Evolutionary conservation across 2,329 filamentous ascomycete species (phyloP), one percentile per base, ranked within the genome.

Genomic region (Trichoderma sp.): DNA sequence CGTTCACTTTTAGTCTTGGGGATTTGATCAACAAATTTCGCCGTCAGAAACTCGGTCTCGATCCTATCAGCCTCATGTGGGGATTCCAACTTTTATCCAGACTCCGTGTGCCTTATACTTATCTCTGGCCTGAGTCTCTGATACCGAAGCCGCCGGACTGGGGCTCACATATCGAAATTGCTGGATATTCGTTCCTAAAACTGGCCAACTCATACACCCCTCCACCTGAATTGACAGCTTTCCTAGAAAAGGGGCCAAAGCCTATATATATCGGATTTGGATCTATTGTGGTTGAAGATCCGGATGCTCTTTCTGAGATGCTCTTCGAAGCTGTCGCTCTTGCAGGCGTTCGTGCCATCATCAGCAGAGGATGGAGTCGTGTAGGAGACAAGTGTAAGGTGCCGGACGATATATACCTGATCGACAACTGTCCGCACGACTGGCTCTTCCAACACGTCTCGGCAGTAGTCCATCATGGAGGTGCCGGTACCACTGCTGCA

Each of bases 21-120:
- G 92, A 93, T 76, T 78, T 94, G 5, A 91, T 93, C 79, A 93
- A 93, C 75, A 86, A 86, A 28, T 93, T 92, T 76, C 86, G 91
- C 34, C 86, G 87, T 71, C 85, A 87, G 59, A 87, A 83, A 32
- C 82, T 94, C 0, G 85, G 86, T 6, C 81, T 93, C 0, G 91
- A 93, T 71, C 85, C 88, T 0, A 84, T 93, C 70, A 91, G 88
- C 74, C 84, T 89, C 12, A 85, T 92, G 73, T 91, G 88, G 82
- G 91, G 89, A 12, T 90, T 90, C 12, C 88, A 88, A 13, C 87
- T 93, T 79, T 80, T 91, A 3, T 84, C 87, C 20, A 85, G 89
- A 23, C 80, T 93, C 26, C 85, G 84, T 23, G 85, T 93, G 6
- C 91, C 91, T 0, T 90, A 88, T 75, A 92, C 90, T 0, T 93